A percentile compares a stretch with the other conserved stretches of the same genome.
Evolutionary conservation across 305 asterid species (phyloP).

Genomic region (Rubia occidens): DNA sequence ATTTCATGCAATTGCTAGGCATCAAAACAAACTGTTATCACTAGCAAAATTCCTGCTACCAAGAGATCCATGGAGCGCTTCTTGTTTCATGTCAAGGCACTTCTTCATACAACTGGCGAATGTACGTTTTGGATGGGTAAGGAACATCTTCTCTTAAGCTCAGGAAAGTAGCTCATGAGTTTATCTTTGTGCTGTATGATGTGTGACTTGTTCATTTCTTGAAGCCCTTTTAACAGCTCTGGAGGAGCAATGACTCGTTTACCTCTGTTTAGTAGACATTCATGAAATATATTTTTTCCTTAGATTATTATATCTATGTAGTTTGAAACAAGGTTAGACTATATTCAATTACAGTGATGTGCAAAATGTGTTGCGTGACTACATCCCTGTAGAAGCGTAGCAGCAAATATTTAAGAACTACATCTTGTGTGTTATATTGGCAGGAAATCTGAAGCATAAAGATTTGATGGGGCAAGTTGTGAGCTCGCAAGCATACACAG

Average conservation of each 20-base stretch:
- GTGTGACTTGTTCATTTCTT: not conserved
- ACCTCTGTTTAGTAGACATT: not conserved
- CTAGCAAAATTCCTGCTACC: constrained; percentile 70
- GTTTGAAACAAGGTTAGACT: not conserved
- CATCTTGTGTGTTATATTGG: constrained; percentile 16
- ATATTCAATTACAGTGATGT: not conserved
- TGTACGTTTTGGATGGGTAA: constrained; percentile 86
- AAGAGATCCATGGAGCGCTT: constrained; percentile 89
- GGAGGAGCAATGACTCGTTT: not conserved
- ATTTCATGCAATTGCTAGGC: constrained; percentile 52
- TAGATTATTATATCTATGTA: not conserved
- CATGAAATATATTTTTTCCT: not conserved
- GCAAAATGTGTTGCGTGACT: not conserved
- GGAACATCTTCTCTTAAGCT: constrained; percentile 12
- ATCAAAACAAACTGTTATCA: constrained; percentile 58
- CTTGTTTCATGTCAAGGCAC: constrained; percentile 80
- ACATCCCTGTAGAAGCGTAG: not conserved
- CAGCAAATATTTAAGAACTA: constrained; percentile 4
- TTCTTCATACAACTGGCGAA: constrained; percentile 64
- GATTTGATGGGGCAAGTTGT: constrained; percentile 73
- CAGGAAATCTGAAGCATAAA: constrained; percentile 87
- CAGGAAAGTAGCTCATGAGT: not conserved
- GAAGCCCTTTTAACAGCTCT: not conserved
- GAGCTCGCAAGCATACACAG: constrained; percentile 81
- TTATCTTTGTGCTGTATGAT: not conserved